phyloP scores from a whole-genome alignment of 2,329 filamentous ascomycete species.

The Dothidotthia symphoricarpi region DNA sequence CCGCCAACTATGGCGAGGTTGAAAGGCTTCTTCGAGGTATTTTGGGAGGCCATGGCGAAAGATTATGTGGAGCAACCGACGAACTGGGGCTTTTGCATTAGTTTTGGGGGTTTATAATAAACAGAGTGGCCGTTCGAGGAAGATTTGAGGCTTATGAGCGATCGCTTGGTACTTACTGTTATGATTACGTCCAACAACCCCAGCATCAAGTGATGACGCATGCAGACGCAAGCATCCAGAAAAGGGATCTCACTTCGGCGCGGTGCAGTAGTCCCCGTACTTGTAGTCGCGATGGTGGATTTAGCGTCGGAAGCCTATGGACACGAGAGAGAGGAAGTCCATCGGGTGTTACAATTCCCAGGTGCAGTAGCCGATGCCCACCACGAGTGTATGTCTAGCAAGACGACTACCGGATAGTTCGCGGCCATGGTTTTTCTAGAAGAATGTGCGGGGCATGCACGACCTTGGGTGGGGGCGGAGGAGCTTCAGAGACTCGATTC shows the following conservation, averaged over 20 bases:
- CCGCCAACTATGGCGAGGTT: slow-evolving; percentile 59
- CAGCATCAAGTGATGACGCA: slow-evolving; percentile 11
- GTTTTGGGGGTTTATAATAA: no score
- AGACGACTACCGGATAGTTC: no score
- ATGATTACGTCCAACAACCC: no score
- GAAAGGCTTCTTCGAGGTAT: slow-evolving; percentile 37
- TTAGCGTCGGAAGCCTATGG: slow-evolving; percentile 1
- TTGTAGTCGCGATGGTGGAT: slow-evolving; percentile 2
- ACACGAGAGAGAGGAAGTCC: no score
- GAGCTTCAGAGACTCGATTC: slow-evolving; percentile 1
- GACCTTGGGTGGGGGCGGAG: slow-evolving; percentile 4
- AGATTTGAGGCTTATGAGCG: no score
- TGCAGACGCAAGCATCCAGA: slow-evolving; percentile 4
- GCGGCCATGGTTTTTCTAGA: neutral
- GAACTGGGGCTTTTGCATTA: no score
- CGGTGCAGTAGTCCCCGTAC: slow-evolving; percentile 6
- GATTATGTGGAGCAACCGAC: neutral
- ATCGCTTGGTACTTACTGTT: no score
- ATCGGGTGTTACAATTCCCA: neutral
- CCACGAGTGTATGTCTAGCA: neutral
- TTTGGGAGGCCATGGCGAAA: slow-evolving; percentile 18
- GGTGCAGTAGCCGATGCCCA: slow-evolving; percentile 16
- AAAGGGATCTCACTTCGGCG: slow-evolving; percentile 1
- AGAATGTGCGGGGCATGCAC: neutral
- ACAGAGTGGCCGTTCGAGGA: no score